phyloP scores from a whole-genome alignment of 2,329 filamentous ascomycete species.

The Colletotrichum magnum region DNA sequence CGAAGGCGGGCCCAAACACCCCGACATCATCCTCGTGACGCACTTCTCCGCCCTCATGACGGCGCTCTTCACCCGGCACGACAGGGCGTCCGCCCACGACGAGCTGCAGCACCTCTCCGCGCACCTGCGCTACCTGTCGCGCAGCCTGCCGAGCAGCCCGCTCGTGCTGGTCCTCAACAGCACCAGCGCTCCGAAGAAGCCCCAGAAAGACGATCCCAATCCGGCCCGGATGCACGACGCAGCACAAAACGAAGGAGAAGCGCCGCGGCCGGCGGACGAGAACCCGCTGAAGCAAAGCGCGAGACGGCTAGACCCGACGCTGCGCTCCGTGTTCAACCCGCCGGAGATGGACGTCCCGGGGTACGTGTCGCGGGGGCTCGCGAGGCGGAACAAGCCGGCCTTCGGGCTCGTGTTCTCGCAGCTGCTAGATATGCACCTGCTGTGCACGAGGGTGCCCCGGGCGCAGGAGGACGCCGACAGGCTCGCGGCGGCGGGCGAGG shows the following conservation, averaged over 20 bases:
- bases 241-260: constrained; percentile 5
- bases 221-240: neutral
- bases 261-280: constrained; percentile 13
- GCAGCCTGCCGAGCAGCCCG: constrained; percentile 55
- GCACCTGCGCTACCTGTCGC: constrained; percentile 62
- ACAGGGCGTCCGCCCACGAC: constrained; percentile 62
- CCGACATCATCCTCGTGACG: constrained; percentile 68
- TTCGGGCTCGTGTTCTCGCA: constrained; percentile 70
- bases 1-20: constrained; percentile 35
- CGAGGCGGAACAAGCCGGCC: constrained; percentile 60
- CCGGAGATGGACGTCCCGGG: constrained; percentile 43
- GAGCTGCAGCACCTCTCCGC: constrained; percentile 63
- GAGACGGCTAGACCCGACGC: constrained; percentile 56
- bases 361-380: constrained; percentile 42
- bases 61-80: constrained; percentile 65
- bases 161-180: constrained; percentile 71
- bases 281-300: neutral
- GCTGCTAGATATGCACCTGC: constrained; percentile 68
- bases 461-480: constrained; percentile 56
- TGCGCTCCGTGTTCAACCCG: constrained; percentile 65
- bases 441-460: constrained; percentile 62
- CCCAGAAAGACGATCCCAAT: neutral
- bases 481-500: constrained; percentile 42
- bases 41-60: constrained; percentile 67
- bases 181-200: constrained; percentile 50